A percentile compares a stretch with the other conserved stretches of the same genome.
Evolutionary conservation across 2,329 filamentous ascomycete genomes (phyloP).

Genomic region (Neonectria ditissima): DNA sequence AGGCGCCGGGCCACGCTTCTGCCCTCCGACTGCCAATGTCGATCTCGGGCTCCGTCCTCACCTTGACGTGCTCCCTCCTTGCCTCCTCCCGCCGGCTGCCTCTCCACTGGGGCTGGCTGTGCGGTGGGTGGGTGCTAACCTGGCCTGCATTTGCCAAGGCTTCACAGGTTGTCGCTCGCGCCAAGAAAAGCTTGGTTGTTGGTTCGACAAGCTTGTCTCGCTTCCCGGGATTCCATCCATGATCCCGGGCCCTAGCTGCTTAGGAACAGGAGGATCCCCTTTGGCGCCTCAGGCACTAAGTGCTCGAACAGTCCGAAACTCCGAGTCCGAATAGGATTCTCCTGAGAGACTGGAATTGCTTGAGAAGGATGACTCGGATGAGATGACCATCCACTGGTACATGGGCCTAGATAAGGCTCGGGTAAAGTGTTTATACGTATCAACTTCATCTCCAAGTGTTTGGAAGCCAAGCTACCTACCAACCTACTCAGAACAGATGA

Average conservation of each 20-base stretch:
- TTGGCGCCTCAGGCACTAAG: constrained; percentile 7
- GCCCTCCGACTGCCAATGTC: not conserved
- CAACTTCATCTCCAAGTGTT: not conserved
- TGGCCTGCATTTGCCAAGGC: constrained; percentile 43
- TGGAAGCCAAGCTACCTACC: not conserved
- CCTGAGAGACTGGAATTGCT: not conserved
- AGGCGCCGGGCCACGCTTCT: not conserved
- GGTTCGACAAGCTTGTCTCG: constrained; percentile 41
- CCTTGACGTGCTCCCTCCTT: not conserved
- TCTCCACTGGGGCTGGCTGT: constrained; percentile 8
- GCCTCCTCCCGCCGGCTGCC: not conserved
- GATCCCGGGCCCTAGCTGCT: constrained; percentile 10
- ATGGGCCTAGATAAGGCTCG: not conserved
- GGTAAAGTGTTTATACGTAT: not conserved
- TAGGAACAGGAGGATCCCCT: not conserved
- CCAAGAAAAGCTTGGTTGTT: constrained; percentile 48
- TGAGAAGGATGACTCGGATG: not conserved
- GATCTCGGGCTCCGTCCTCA: not conserved
- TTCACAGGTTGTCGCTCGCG: constrained; percentile 37
- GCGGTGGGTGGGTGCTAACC: constrained; percentile 19
- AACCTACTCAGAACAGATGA: no score
- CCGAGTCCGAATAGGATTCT: not conserved
- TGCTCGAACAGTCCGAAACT: not conserved
- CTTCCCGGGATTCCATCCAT: constrained; percentile 33
- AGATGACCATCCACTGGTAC: not conserved